phyloP scores from a whole-genome alignment of 116 monocot species.

The Dioscorea cayenensis region DNA sequence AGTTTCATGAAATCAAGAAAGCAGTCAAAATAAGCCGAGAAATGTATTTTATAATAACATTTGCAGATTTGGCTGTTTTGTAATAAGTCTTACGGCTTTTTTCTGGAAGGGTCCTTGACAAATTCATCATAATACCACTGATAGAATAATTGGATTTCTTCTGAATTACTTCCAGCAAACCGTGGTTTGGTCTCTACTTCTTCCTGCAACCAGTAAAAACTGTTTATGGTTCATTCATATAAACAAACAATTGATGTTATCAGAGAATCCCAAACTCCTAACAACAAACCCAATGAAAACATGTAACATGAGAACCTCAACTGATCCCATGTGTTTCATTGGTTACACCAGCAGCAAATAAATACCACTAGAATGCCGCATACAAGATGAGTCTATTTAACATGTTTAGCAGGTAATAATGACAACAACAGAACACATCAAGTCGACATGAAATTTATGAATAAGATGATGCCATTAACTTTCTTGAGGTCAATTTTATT shows the following conservation, averaged over 20 bases:
- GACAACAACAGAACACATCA: too few relatives aligned
- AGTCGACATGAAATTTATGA: too few relatives aligned
- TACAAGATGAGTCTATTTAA: too few relatives aligned
- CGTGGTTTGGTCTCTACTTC: slow-evolving; percentile 51
- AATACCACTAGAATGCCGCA: too few relatives aligned
- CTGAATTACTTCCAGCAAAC: slow-evolving; percentile 57
- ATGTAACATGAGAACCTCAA: background rate
- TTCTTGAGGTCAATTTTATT: too few relatives aligned
- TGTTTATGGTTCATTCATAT: background rate
- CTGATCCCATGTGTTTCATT: background rate
- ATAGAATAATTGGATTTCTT: slow-evolving; percentile 86
- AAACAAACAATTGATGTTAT: background rate
- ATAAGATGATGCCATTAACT: too few relatives aligned
- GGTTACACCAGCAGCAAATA: too few relatives aligned
- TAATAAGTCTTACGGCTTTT: slow-evolving; percentile 54
- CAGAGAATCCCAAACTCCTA: background rate
- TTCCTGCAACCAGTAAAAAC: slow-evolving; percentile 43
- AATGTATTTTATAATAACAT: background rate
- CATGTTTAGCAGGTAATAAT: too few relatives aligned
- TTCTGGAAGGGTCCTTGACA: slow-evolving; percentile 49
- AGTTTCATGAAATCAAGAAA: slow-evolving; percentile 8
- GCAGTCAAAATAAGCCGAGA: background rate
- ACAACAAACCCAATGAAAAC: background rate
- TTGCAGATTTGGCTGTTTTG: background rate
- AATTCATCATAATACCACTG: slow-evolving; percentile 56